Conservation (phyloP, 1,139 yeast genomes). For the Pichia sp. region DNA sequence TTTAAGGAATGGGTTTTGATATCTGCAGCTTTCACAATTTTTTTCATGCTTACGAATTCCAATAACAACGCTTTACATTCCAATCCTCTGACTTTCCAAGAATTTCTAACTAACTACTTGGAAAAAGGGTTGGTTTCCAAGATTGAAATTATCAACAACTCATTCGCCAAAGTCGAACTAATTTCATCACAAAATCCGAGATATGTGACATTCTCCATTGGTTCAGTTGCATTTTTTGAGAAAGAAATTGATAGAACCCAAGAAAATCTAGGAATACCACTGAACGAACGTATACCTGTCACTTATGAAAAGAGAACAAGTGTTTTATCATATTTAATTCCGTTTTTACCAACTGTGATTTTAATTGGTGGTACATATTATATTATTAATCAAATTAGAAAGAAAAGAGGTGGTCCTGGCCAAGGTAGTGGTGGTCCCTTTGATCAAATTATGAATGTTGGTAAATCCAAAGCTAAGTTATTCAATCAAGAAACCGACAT, state of each 20-base stretch:
- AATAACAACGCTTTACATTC: constrained; percentile 5
- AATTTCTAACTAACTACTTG: constrained; percentile 73
- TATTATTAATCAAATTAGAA: constrained; percentile 36
- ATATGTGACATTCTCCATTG: constrained; percentile 63
- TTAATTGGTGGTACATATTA: constrained; percentile 80
- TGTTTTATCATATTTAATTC: constrained; percentile 51
- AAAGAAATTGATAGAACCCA: constrained; percentile 71
- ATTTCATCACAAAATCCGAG: constrained; percentile 37
- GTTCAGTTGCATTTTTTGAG: constrained; percentile 89
- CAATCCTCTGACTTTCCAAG: constrained; percentile 40
- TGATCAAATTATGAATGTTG: constrained; percentile 64
- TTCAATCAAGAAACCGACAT: constrained; percentile 67
- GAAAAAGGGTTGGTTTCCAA: constrained; percentile 78
- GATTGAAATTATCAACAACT: constrained; percentile 68
- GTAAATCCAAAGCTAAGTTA: constrained; percentile 70
- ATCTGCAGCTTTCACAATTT: constrained; percentile 12
- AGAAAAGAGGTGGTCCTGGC: constrained; percentile 20
- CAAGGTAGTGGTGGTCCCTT: constrained; percentile 57
- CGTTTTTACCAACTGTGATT: constrained; percentile 76
- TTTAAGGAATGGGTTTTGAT: constrained; percentile 13
- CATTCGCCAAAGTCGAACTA: constrained; percentile 71
- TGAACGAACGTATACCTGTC: constrained; percentile 73
- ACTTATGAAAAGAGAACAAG: constrained; percentile 66
- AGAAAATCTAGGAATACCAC: constrained; percentile 54
- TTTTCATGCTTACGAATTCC: constrained; percentile 6